Base-by-base conservation (phyloP, 2,329 filamentous ascomycete species). In the Amphichorda felina region DNA sequence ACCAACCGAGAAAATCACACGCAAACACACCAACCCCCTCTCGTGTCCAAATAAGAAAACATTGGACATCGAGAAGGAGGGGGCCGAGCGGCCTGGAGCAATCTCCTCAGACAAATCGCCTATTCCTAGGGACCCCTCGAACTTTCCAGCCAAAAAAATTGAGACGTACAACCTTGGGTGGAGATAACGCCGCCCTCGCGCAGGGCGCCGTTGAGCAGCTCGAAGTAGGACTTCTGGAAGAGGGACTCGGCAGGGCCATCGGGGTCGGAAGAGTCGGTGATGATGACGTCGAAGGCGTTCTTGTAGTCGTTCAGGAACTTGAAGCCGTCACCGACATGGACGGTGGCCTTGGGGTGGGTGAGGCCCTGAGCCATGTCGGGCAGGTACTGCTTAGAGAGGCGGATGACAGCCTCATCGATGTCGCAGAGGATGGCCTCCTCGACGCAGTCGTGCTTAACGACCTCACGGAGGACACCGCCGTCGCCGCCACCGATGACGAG, bases 91-190 rank as follows among this genome's bases (percentile, higher is more conserved):
- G 29, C 29, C 14, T 30, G 19, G 26, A 7, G 10, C n/a, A 26
- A 15, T 19, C 30, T 40, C 31, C 36, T 33, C 37, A 35, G 25
- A 36, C 33, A 38, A 30, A 33, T 45, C 8, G 48, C 51, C 51
- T 36, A 22, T 45, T 51, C 53, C 54, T 49, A 50, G 50, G 48
- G 55, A 56, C 51, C 38, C 47, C 54, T 48, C 48, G 43, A 43
- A 56, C 59, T 57, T 55, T 56, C 55, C 54, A n/a, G n/a, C 43
- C 46, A 54, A 51, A 61, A 58, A 73, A 70, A 76, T 74, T 79
- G 80, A 78, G 72, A 85, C 86, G 75, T 87, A 94, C 86, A 94
- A 98, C 91, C 91, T 95, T 98, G 91, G 59, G 91, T 98, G 66
- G 87, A 89, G 68, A 98, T 96, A 57, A 98, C 87, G 70, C 91